Evolutionary conservation across 2,329 filamentous ascomycete species (phyloP).

Genomic region (Fusarium lateritium): DNA sequence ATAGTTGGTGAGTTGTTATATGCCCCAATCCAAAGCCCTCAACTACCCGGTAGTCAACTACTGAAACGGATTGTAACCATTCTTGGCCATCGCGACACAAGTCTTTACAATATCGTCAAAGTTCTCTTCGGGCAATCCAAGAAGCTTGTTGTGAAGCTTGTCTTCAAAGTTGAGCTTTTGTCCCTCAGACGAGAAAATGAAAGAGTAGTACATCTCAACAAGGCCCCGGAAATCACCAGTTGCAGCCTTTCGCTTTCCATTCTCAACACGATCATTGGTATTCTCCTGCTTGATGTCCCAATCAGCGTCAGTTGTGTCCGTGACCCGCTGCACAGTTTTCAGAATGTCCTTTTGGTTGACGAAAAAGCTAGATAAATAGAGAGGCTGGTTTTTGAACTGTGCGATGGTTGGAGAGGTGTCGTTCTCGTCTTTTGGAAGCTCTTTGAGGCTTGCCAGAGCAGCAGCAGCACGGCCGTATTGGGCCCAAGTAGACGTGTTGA

Average conservation of each 20-base stretch:
- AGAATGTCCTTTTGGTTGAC: slow-evolving; percentile 77
- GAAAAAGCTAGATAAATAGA: slow-evolving; percentile 70
- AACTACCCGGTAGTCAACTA: not conserved
- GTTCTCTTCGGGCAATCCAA: not conserved
- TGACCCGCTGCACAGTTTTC: slow-evolving; percentile 70
- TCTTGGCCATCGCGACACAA: slow-evolving; percentile 4
- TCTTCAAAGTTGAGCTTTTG: slow-evolving; percentile 7
- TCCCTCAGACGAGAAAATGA: not conserved
- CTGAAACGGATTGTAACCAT: not conserved
- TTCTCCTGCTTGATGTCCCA: slow-evolving; percentile 70
- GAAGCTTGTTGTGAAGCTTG: slow-evolving; percentile 5
- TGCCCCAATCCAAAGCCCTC: too few species aligned
- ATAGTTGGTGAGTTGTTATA: too few species aligned
- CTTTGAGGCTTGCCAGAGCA: slow-evolving; percentile 10
- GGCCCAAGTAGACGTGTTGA: slow-evolving; percentile 14
- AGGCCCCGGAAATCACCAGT: slow-evolving; percentile 13
- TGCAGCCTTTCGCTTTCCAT: not conserved
- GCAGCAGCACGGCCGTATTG: slow-evolving; percentile 19
- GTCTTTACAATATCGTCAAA: slow-evolving; percentile 6
- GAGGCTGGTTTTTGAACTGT: slow-evolving; percentile 59
- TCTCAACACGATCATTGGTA: slow-evolving; percentile 52
- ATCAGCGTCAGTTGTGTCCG: slow-evolving; percentile 69
- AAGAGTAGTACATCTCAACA: slow-evolving; percentile 11
- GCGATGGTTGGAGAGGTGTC: slow-evolving; percentile 51
- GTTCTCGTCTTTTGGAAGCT: not conserved